Conservation (phyloP, 306 rosid genomes). For the Vicia faba region DNA sequence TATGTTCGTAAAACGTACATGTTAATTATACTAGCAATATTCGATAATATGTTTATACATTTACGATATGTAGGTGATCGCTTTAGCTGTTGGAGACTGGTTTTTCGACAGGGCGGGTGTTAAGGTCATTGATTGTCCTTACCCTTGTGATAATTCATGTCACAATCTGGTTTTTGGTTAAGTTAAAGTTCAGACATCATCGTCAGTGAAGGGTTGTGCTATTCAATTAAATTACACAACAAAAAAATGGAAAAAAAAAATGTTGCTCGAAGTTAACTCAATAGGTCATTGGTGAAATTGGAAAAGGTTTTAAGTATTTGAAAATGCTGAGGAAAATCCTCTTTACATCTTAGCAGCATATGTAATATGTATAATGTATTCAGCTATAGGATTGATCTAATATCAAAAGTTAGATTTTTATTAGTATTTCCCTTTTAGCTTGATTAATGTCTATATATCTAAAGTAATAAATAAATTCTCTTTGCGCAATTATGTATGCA, state of each 20-base stretch:
- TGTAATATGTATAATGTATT: not conserved
- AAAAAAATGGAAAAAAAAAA: constrained; percentile 41
- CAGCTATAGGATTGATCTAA: constrained; percentile 6
- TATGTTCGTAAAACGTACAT: not conserved
- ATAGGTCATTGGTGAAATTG: constrained; percentile 20
- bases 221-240: constrained; percentile 41
- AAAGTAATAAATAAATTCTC: too few relatives aligned
- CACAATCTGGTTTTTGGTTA: constrained; percentile 74
- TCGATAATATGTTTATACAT: not conserved
- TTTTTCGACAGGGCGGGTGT: constrained; percentile 70
- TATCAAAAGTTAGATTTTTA: not conserved
- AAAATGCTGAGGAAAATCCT: constrained; percentile 23
- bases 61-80: constrained; percentile 63
- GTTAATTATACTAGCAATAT: not conserved
- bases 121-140: constrained; percentile 82
- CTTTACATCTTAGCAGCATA: not conserved
- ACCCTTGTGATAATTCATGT: constrained; percentile 87
- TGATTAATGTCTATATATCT: too few relatives aligned
- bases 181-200: constrained; percentile 35
- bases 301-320: constrained; percentile 22
- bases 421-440: not conserved
- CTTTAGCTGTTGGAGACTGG: constrained; percentile 94
- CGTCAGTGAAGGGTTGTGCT: constrained; percentile 21
- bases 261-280: constrained; percentile 36
- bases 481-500: too few relatives aligned